Evolutionary conservation across 768 basidiomycete genomes (phyloP), one percentile per base, ranked within the genome.

Genomic region (Nidularia sp.): DNA sequence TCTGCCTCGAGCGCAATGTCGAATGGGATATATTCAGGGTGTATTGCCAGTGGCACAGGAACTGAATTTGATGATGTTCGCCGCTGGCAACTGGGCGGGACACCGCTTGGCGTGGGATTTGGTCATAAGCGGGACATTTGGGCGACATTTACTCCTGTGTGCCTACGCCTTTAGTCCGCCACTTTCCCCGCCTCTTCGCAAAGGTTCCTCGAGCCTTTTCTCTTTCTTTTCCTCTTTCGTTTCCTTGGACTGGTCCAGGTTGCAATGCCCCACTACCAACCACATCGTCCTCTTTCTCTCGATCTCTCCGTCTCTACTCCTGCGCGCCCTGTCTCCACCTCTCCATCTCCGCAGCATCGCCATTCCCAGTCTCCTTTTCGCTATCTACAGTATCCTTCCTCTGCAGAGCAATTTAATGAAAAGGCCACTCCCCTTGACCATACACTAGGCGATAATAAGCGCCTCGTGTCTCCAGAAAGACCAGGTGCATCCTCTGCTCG

Each of bases 281-380:
- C 25, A 46, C 60, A 50, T 47, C 66, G 58, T 39, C 56, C 61
- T 10, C 59, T 64, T 45, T 62, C 63, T 39, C 60, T 60, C 13
- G 62, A 69, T 39, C 61, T 68, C 56, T 53, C 69, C 52, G 54
- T 66, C 31, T 63, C 69, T 49, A 66, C 66, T 25, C 58, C 61
- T 5, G 50, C 57, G 29, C 52, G 45, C 41, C 66, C 66, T n/a
- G 57, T 65, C 48, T 60, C 62, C 46, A 62, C 54, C 34, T 56
- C 68, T 39, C 63, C 62, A 50, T 57, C 55, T 50, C 60, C 52
- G 46, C 55, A 54, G 47, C 66, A 63, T 48, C 55, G 54, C 15
- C 66, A 65, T 6, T 68, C 66, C 31, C 62, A 66, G 36, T 68
- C 71, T 7, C 68, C 70, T 2, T 69, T 67, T 52, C 68, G 65